Evolutionary conservation across 495 filamentous ascomycete species (phyloP), one percentile per base, ranked within the genome.

Genomic region (Corynascus novoguineensis): DNA sequence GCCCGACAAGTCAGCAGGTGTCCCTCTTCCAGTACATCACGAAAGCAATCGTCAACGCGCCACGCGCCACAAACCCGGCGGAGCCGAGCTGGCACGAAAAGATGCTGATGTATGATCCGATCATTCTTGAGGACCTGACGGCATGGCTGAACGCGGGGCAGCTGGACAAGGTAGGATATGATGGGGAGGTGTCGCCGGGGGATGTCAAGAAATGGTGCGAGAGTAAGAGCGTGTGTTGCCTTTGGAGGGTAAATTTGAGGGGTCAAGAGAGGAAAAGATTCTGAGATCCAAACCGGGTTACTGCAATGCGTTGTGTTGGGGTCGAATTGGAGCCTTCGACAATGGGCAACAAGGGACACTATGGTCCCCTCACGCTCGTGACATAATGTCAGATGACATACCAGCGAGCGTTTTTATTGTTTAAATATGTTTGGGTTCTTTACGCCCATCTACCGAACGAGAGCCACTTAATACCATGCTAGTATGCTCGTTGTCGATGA

Each of bases 51-150:
- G 80, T 65, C 7, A 69, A 66, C 8, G 73, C 71, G 58, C 78
- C 74, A 28, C 80, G 63, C 55, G 81, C 75, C 15, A 79, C 66
- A 40, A 73, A 80, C 64, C 75, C 71, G 5, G 54, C 57, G 25
- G 68, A 73, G 31, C 83, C 81, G 11, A 88, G 78, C 7, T 97
- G 89, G 86, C 76, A 95, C 52, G 86, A 96, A 74, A 92, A 90
- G 69, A 96, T 98, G 45, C 77, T 97, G 17, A 84, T 96, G 72
- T 97, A 92, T 67, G 92, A 97, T 60, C 90, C 95, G 0, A 86
- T 98, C 37, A 77, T 93, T 0, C 66, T 97, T 1, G 93, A 97
- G 69, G 93, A 97, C 54, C 73, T 98, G 9, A 78, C 91, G 5
- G 73, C 69, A 2, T 97, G 90, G 90, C 68, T 98, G 24, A 96